Conservation (phyloP, 768 basidiomycete genomes). For the Xanthoconium stramineum region DNA sequence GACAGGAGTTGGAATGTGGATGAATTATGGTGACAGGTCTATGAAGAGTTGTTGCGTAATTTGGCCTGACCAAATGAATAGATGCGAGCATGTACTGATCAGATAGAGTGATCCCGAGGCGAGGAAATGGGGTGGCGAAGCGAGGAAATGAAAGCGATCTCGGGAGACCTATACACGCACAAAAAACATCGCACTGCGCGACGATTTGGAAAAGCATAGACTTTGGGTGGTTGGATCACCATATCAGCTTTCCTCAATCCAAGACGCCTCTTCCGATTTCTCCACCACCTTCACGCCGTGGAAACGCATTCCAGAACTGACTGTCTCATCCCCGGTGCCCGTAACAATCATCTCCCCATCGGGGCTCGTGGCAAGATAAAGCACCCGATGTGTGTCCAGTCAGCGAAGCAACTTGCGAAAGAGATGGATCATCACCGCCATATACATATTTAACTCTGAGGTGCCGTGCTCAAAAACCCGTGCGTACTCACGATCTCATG, state of each 20-base stretch:
- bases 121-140: conserved; percentile 2
- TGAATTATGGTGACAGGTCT: conserved; percentile 23
- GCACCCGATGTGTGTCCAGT: conserved; percentile 94
- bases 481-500: conserved; percentile 98
- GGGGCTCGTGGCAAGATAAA: conserved; percentile 96
- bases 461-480: conserved; percentile 89
- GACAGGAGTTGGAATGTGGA: conserved; percentile 14
- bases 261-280: neutral
- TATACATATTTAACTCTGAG: conserved; percentile 95
- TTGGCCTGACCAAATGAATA: conserved; percentile 17
- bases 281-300: conserved; percentile 54
- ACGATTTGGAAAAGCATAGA: neutral
- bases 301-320: conserved; percentile 97
- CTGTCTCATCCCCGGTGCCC: conserved; percentile 95
- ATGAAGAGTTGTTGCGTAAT: conserved; percentile 16
- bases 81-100: conserved; percentile 26
- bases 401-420: conserved; percentile 92
- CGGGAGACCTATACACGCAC: neutral
- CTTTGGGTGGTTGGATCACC: neutral
- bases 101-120: conserved; percentile 20
- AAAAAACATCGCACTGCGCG: neutral
- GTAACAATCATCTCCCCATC: conserved; percentile 98
- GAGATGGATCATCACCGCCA: conserved; percentile 93
- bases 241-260: neutral
- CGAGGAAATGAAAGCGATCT: neutral